Base-by-base conservation (phyloP, 129 eudicot genomes). In the Apium graveolens region DNA sequence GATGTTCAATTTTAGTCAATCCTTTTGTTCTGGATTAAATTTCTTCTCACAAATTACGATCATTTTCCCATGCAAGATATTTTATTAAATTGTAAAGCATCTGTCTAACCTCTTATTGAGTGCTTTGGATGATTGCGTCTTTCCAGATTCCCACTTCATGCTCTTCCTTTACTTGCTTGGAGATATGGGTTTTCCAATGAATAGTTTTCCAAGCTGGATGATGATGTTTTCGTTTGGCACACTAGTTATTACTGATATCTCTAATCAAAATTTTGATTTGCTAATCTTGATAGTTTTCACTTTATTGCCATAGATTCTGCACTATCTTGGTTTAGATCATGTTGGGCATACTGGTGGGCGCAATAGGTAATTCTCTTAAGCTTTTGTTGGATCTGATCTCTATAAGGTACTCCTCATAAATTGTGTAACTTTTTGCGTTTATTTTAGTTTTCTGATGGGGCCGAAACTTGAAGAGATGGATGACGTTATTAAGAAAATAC, bases 291-390 rank as follows among this genome's bases (percentile, higher is more conserved):
- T 75, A 32, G 78, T 84, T 82, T 76, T 70, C 70, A 85, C 76
- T 74, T 63, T 75, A 70, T 45, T 81, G 72, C 87, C 80, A 37
- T 96, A 94, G 98, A 88, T 94, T 84, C 97, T 94, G 80, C 98
- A 91, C 86, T 94, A 91, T 87, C 97, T 94, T 87, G 98, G 97
- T 75, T 71, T 94, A 89, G 98, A 94, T 90, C 98, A 94, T 79
- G 96, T 94, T 84, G 98, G 98, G 35, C 98, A 94, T 88, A 91
- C 87, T 88, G 98, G 96, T 7, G 98, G 98, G 75, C 96, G 97
- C 42, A 87, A 71, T 78, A 91, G 97, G 98, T 90, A 81, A 32
- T 37, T 44, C 8, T n/a, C 70, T 53, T 45, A 43, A 29, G 8
- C 79, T 31, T 46, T 79, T 80, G 65, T 62, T 48, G 49, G 69